phyloP scores from a whole-genome alignment of 164 flowering plant genomes.

The Liquidambar formosana region DNA sequence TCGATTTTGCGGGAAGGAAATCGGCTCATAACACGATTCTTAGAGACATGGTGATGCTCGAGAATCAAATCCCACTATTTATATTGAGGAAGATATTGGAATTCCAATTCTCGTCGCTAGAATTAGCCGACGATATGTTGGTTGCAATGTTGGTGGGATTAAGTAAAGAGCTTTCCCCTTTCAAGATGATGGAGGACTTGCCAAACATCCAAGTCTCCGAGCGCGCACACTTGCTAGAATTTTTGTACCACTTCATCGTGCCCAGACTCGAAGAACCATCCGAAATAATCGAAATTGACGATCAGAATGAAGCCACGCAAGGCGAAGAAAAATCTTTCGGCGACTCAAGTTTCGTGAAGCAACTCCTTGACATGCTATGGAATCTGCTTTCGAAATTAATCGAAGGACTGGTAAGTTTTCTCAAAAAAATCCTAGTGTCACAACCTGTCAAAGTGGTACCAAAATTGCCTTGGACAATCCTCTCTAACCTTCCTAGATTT shows the following conservation, averaged over 20 bases:
- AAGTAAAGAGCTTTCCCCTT: constrained; percentile 42
- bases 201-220: no score
- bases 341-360: constrained; percentile 5
- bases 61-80: no score
- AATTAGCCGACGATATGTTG: constrained; percentile 32
- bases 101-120: constrained; percentile 21
- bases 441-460: no score
- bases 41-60: no score
- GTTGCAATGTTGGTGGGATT: constrained; percentile 34
- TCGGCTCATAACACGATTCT: no score
- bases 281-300: no score
- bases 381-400: constrained; percentile 20
- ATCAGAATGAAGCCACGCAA: neutral
- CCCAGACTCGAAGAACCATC: constrained; percentile 20
- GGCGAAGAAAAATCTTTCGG: neutral
- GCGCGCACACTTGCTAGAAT: constrained; percentile 40
- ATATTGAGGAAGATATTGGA: no score
- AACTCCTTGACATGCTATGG: constrained; percentile 17
- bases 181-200: constrained; percentile 23
- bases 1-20: constrained; percentile 31
- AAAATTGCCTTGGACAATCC: no score
- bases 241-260: constrained; percentile 37
- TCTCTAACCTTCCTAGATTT: no score
- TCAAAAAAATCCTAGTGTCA: no score
- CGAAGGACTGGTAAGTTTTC: no score